A percentile compares a stretch with the other conserved stretches of the same genome.
Conservation (phyloP, 2,329 filamentous ascomycete genomes). For the Colletotrichum orbiculare region DNA sequence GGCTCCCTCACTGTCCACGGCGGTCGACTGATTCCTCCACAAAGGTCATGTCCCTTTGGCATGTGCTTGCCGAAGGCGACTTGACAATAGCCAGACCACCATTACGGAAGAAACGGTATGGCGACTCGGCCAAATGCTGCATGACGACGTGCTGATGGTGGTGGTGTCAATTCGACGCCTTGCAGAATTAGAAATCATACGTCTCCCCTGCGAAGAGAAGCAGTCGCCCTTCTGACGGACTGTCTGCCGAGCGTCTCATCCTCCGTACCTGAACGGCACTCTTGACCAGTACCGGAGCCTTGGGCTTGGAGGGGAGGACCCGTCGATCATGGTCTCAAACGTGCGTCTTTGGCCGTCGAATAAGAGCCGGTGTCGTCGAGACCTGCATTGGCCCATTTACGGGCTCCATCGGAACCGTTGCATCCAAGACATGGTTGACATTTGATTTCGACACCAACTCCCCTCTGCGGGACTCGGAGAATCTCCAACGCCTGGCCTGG, state of each 20-base stretch:
- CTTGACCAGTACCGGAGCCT: conserved; percentile 31
- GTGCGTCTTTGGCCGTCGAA: conserved; percentile 31
- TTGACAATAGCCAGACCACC: not conserved
- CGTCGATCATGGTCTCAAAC: conserved; percentile 39
- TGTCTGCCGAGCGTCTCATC: conserved; percentile 8
- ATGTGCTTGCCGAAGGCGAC: conserved; percentile 1
- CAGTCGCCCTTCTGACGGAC: not conserved
- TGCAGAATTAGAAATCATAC: conserved; percentile 9
- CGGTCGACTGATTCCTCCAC: conserved; percentile 1
- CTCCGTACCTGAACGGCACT: conserved; percentile 1
- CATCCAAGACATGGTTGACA: conserved; percentile 17
- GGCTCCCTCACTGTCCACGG: conserved; percentile 26
- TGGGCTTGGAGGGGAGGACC: conserved; percentile 40
- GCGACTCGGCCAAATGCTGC: conserved; percentile 12
- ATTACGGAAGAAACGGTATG: not conserved
- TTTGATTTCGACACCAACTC: not conserved
- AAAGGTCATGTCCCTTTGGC: conserved; percentile 9
- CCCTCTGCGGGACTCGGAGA: conserved; percentile 20
- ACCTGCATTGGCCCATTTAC: conserved; percentile 36
- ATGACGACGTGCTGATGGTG: conserved; percentile 3
- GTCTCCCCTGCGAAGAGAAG: not conserved
- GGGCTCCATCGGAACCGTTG: conserved; percentile 23
- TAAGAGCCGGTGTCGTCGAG: conserved; percentile 22
- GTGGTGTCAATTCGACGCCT: not conserved
- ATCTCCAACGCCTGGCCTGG: conserved; percentile 1